Conservation (phyloP, 495 filamentous ascomycete genomes). For the Hyaloscypha finlandica region DNA sequence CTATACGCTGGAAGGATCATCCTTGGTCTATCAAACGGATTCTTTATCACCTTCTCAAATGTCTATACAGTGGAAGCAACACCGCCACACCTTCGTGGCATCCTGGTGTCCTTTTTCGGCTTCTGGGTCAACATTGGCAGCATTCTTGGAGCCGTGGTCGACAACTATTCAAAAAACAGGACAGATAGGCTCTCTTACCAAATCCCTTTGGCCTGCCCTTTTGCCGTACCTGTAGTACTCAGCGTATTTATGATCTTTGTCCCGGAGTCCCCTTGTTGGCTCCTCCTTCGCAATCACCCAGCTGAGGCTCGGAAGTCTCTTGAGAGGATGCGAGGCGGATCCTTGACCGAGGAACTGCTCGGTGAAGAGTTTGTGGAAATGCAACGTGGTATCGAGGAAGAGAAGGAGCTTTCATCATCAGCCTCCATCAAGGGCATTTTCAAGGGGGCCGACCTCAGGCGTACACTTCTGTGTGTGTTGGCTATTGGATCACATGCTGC, state of each 20-base stretch:
- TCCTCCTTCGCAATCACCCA: conserved; percentile 24
- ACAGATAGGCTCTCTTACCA: conserved; percentile 50
- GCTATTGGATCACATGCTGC: conserved; percentile 15
- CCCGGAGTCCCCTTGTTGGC: conserved; percentile 63
- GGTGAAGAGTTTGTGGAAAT: conserved; percentile 10
- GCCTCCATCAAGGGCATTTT: conserved; percentile 6
- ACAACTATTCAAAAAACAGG: conserved; percentile 55
- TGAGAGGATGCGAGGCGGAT: neutral
- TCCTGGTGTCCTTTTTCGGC: conserved; percentile 31
- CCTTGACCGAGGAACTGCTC: conserved; percentile 2
- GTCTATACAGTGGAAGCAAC: conserved; percentile 52
- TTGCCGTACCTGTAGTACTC: conserved; percentile 55
- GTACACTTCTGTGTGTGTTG: conserved; percentile 29
- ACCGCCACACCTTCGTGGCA: conserved; percentile 27
- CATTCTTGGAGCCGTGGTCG: conserved; percentile 59
- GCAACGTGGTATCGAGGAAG: conserved; percentile 41
- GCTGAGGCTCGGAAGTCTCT: conserved; percentile 23
- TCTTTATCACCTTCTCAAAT: conserved; percentile 60
- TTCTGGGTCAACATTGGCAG: conserved; percentile 44
- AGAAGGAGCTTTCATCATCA: conserved; percentile 24
- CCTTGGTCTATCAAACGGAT: conserved; percentile 57
- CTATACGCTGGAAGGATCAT: conserved; percentile 58
- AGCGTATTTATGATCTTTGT: conserved; percentile 56
- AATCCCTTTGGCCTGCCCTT: conserved; percentile 59
- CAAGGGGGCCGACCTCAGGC: conserved; percentile 46